Evolutionary conservation across 805 yeast species (phyloP).

Genomic region (Starmera caribaea): DNA sequence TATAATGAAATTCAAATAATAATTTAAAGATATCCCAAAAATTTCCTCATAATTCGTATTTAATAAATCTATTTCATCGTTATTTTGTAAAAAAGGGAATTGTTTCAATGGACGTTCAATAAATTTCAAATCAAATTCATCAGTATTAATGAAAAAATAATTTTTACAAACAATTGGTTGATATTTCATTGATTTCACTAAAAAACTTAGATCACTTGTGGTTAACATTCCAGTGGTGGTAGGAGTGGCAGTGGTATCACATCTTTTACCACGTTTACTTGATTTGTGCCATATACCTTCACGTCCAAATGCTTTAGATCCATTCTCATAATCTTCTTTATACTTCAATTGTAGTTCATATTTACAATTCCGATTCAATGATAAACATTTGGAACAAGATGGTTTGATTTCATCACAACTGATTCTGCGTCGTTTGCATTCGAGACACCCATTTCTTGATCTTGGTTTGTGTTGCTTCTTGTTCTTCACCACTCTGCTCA

Average conservation of each 20-base stretch:
- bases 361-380: slow-evolving; percentile 1
- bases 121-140: no score
- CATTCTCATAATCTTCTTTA: slow-evolving; percentile 5
- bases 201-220: slow-evolving; percentile 1
- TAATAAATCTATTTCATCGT: no score
- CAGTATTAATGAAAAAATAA: no score
- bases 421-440: neutral
- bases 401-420: slow-evolving; percentile 4
- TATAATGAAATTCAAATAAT: slow-evolving; percentile 3
- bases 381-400: slow-evolving; percentile 1
- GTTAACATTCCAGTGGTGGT: neutral
- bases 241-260: no score
- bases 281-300: slow-evolving; percentile 5
- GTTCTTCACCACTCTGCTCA: no score
- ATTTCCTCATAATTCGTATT: no score
- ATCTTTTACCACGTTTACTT: neutral
- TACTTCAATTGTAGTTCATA: slow-evolving; percentile 3
- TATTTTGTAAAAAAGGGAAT: no score
- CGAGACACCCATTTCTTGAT: neutral
- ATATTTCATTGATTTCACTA: neutral
- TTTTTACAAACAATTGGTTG: no score
- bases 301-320: slow-evolving; percentile 5
- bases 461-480: neutral
- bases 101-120: no score
- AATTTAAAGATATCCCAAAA: neutral